Base-by-base conservation (phyloP, 23 red algal genomes). In the Gracilaria domingensis region DNA sequence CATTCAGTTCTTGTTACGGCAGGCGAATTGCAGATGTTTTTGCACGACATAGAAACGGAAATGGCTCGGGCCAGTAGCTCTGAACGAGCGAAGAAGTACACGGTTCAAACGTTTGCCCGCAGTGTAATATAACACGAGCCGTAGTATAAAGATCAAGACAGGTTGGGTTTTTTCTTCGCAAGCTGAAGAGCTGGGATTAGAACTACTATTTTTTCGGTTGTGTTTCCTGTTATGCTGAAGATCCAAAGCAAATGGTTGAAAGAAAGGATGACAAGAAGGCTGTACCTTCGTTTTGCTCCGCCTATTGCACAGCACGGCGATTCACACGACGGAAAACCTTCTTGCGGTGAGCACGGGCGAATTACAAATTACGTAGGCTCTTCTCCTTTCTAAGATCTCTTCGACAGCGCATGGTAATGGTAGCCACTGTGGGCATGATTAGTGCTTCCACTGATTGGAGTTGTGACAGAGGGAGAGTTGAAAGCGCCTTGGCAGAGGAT, bases 311-410 rank as follows among this genome's bases (percentile, higher is more conserved):
- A 23, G 70, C 65, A 32, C 82, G 81, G 12, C 82, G 81, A 48
- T 88, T 86, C 11, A 88, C 48, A 54, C 74, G 79, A 40, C 59
- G 55, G 20, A 69, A 39, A 66, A 83, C 29, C 40, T 34, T 47
- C 75, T 96, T 96, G 36, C 87, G 80, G 73, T 91, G 87, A 33
- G 70, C 28, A 37, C 88, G 87, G 29, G 80, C 87, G 62, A 83
- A 91, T 72, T 90, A 88, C 24, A 78, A 80, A 57, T 96, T 96
- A 36, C 95, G 86, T 35, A 91, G 54, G 17, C 59, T 56, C 72
- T 96, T 96, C 57, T 96, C 95, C 53, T 87, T 90, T 79, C 93
- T 91, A 21, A 96, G 89, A 86, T 96, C 87, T 42, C 95, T 59
- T 59, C 95, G 89, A 36, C 81, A 89, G 30, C 85, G 89, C 95